Evolutionary conservation across 345 rosid genomes (phyloP).

Genomic region (Euphorbia pulcherrima): DNA sequence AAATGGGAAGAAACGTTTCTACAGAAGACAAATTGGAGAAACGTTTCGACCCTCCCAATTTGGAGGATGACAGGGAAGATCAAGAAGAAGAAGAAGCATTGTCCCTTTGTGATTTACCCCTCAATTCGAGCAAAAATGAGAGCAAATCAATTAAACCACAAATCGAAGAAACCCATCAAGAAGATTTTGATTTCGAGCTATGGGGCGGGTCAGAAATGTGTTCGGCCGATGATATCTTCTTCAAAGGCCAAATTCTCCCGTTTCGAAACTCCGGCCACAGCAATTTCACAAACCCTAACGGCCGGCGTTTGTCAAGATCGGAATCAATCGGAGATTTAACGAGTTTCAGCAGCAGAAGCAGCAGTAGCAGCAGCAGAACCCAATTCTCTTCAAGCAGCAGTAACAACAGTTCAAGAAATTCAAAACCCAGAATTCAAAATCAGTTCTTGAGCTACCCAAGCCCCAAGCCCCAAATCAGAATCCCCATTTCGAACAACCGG

Average conservation of each 20-base stretch:
- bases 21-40: too few relatives aligned
- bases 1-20: too few relatives aligned
- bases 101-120: conserved; percentile 63
- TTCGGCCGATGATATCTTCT: conserved; percentile 72
- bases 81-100: conserved; percentile 65
- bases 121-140: conserved; percentile 30
- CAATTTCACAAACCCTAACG: conserved; percentile 15
- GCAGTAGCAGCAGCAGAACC: conserved; percentile 40
- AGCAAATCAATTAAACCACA: conserved; percentile 14
- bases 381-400: conserved; percentile 28
- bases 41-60: neutral
- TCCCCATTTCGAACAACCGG: conserved; percentile 30
- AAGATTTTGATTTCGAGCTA: conserved; percentile 56
- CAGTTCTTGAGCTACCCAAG: conserved; percentile 58
- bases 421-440: conserved; percentile 39
- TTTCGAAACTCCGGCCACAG: conserved; percentile 42
- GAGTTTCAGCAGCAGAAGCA: conserved; percentile 44
- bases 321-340: conserved; percentile 37
- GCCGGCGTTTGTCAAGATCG: conserved; percentile 41
- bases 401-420: conserved; percentile 7
- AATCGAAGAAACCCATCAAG: conserved; percentile 26
- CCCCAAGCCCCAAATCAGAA: conserved; percentile 68
- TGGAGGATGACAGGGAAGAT: conserved; percentile 23
- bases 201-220: conserved; percentile 55
- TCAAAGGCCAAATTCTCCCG: conserved; percentile 64